These are phyloP conservation scores for Aspergillus viridinutans DNA, from an alignment of 2,329 filamentous ascomycete species.

Conservation along the genomic window DNA sequence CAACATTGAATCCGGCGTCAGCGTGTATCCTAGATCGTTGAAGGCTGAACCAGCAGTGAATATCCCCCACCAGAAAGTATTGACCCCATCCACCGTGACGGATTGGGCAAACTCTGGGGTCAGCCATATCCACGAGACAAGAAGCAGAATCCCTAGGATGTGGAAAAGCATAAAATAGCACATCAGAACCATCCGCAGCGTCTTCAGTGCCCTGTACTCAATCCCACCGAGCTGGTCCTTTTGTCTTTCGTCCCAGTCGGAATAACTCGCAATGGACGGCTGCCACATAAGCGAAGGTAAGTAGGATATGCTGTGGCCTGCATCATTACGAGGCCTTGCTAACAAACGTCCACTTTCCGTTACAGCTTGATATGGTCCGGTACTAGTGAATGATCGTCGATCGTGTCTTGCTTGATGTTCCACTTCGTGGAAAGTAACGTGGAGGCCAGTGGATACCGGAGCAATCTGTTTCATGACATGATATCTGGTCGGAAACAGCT, in stretches of 20 bases:
- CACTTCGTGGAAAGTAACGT: constrained; percentile 26
- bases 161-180: constrained; percentile 78
- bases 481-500: not conserved
- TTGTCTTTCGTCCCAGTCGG: constrained; percentile 82
- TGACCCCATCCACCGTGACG: constrained; percentile 56
- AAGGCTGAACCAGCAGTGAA: constrained; percentile 84
- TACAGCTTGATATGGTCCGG: constrained; percentile 14
- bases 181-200: constrained; percentile 69
- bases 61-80: constrained; percentile 76
- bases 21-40: constrained; percentile 83
- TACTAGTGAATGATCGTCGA: constrained; percentile 15
- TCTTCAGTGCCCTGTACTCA: constrained; percentile 85
- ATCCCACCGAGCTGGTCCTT: constrained; percentile 90
- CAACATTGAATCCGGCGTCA: constrained; percentile 88
- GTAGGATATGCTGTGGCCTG: constrained; percentile 35
- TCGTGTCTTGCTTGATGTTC: constrained; percentile 9
- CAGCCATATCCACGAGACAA: constrained; percentile 73
- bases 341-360: constrained; percentile 10
- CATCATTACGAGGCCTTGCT: not conserved
- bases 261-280: constrained; percentile 84
- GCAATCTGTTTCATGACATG: constrained; percentile 7
- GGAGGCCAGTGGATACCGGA: constrained; percentile 15
- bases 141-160: constrained; percentile 63
- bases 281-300: constrained; percentile 90
- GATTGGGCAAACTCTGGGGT: constrained; percentile 58